Percentiles rank a stretch among this genome's conserved stretches.
phyloP scores from a whole-genome alignment of 2,329 filamentous ascomycete species.

The Chrysoporthe puriensis region DNA sequence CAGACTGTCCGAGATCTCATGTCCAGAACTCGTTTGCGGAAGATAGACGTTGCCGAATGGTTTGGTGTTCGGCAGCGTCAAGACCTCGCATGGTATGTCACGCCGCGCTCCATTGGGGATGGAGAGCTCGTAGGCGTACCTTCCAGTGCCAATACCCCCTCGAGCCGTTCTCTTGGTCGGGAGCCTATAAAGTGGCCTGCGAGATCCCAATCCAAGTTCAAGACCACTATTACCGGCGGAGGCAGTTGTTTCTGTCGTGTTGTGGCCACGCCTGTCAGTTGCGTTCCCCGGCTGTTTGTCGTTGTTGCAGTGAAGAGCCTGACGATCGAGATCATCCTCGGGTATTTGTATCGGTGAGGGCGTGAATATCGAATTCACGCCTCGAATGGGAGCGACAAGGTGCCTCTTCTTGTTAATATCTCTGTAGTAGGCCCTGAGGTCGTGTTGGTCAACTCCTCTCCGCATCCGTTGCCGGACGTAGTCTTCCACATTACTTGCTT shows the following conservation, averaged over 20 bases:
- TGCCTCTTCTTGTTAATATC: conserved; percentile 20
- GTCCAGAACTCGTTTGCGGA: neutral
- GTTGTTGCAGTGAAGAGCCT: neutral
- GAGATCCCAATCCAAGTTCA: neutral
- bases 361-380: conserved; percentile 23
- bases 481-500: conserved; percentile 9
- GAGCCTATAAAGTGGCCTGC: conserved; percentile 21
- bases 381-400: conserved; percentile 20
- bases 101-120: conserved; percentile 3
- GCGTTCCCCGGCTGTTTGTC: neutral
- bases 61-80: neutral
- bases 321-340: neutral
- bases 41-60: conserved; percentile 14
- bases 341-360: neutral
- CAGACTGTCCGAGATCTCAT: no score
- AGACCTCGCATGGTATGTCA: neutral
- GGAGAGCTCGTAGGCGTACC: conserved; percentile 23
- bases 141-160: neutral
- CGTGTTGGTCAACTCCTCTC: conserved; percentile 18
- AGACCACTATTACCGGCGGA: neutral
- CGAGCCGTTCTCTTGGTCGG: neutral
- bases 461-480: conserved; percentile 21
- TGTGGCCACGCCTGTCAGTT: neutral
- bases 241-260: neutral
- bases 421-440: conserved; percentile 26